A percentile compares a stretch with the other conserved stretches of the same genome.
Evolutionary conservation across 2,329 filamentous ascomycete species (phyloP).

Genomic region (Celoporthe dispersa): DNA sequence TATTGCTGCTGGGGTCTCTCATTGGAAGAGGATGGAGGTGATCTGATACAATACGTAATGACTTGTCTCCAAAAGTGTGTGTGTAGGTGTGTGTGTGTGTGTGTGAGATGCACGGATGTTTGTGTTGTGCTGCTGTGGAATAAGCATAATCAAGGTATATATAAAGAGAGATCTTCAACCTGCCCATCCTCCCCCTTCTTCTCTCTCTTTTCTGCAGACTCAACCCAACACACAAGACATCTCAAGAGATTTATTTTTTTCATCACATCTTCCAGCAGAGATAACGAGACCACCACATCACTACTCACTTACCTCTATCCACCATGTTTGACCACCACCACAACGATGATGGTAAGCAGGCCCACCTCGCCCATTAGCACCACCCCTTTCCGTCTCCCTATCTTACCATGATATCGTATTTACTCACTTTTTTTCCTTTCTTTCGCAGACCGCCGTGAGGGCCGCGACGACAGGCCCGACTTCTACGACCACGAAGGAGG

Average conservation of each 20-base stretch:
- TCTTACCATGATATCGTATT: no score
- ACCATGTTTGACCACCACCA: background rate
- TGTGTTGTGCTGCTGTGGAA: background rate
- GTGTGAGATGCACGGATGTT: background rate
- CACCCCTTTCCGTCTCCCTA: background rate
- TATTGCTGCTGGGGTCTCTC: background rate
- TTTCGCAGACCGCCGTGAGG: constrained; percentile 6
- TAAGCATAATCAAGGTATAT: background rate
- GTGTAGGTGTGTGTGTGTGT: background rate
- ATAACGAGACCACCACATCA: background rate
- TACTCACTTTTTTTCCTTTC: background rate
- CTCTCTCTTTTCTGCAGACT: background rate
- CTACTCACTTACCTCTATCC: background rate
- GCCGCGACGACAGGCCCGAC: constrained; percentile 17
- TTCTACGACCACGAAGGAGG: constrained; percentile 24
- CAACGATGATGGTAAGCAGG: background rate
- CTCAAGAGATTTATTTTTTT: background rate
- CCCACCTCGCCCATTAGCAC: background rate
- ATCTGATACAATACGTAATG: background rate
- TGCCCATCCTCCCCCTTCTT: background rate
- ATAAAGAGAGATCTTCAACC: background rate
- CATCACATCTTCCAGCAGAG: background rate
- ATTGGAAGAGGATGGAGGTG: background rate
- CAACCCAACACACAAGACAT: background rate
- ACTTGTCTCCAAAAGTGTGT: background rate